Conservation (phyloP, 106 monocot genomes). For the Dendrobium officinale region DNA sequence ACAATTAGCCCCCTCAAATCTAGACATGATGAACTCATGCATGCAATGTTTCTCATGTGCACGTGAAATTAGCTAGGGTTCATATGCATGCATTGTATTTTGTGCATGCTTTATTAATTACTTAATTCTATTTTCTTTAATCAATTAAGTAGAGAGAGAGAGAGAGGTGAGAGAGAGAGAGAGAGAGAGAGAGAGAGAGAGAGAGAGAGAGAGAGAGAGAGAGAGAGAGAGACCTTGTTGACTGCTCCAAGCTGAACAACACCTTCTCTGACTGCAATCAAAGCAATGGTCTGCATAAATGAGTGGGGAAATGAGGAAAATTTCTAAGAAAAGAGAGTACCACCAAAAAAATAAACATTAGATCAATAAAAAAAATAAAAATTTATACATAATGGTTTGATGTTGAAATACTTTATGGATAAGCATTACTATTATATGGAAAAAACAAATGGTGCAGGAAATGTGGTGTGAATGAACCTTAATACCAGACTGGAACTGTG, state of each 20-base stretch:
- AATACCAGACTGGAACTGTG: slow-evolving; percentile 98
- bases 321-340: no score
- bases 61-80: neutral
- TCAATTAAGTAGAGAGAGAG: neutral
- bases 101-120: neutral
- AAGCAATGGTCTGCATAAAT: slow-evolving; percentile 81
- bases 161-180: slow-evolving; percentile 21
- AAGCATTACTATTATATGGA: neutral
- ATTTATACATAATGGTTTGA: neutral
- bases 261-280: slow-evolving; percentile 93
- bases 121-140: neutral
- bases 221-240: slow-evolving; percentile 58
- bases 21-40: neutral
- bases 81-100: neutral
- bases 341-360: no score
- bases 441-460: neutral
- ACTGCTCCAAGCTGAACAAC: slow-evolving; percentile 87
- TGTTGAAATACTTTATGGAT: no score
- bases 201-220: slow-evolving; percentile 5
- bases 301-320: neutral
- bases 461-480: slow-evolving; percentile 36
- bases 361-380: neutral
- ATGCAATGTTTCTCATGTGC: neutral
- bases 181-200: slow-evolving; percentile 13
- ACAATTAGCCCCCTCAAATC: neutral